Base-by-base conservation (phyloP, 352 stramenopile species). In the Phytophthora pinifolia region DNA sequence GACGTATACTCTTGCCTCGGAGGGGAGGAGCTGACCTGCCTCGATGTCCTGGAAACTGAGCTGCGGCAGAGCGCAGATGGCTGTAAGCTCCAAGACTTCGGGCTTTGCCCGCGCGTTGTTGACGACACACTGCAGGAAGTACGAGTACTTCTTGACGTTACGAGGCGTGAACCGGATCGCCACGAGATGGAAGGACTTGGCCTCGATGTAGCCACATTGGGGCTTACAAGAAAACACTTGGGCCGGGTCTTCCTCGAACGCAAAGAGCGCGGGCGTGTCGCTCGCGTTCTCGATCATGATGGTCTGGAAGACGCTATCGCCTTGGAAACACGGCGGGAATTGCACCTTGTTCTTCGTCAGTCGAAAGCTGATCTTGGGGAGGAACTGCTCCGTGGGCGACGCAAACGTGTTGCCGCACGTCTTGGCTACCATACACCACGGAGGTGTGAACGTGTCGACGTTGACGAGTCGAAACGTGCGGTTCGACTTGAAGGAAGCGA, bases 381-480 rank as follows among this genome's bases (percentile, higher is more conserved):
- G 65, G 44, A 98, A 97, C 42, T 97, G 89, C 35, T 94, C 79
- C 4, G 74, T 82, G 0, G 68, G 65, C 12, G 77, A 88, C 13
- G 70, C 39, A 51, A 97, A 98, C 6, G 89, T 97, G 70, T 98
- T 95, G 17, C 92, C 94, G 27, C 74, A 73, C 2, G 79, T 75
- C 20, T 79, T 82, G 12, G 90, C 48, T 5, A 84, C 64, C 1
- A 97, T 35, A 38, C 75, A 94, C 90, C 89, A 98, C 15, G 94
- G 90, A 13, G 93, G 92, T 27, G 87, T 92, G 36, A 98, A 92
- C 14, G 89, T 96, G 31, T 89, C 72, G 41, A 97, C 86, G 50
- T 97, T 96, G 2, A 98, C 93, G 25, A 97, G 79, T 6, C 93
- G 88, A 53, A 98, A 98, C 10, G 87, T 97, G 29, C 89, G 79